Evolutionary conservation across 179 eudicot species (phyloP), one percentile per base, ranked within the genome.

Genomic region (Monotropa hypopitys): DNA sequence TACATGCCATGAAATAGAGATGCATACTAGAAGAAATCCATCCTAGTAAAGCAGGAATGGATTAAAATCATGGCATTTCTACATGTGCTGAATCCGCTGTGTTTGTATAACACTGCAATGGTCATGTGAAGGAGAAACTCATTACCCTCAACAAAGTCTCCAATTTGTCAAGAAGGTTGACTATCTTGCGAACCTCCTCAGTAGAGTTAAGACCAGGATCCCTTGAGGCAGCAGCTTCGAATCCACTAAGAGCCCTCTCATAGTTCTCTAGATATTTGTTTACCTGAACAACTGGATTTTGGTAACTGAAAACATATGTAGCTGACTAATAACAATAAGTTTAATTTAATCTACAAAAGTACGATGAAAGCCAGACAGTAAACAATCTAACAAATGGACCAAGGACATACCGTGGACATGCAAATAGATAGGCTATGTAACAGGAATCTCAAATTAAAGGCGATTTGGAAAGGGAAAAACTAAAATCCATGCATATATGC

Each of bases 201-300:
- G 81, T 75, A 69, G 96, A 96, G 81, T 86, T 87, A 32, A 94
- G 89, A 80, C 90, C 88, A 77, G 98, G 98, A 87, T 94, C 98
- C 83, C 82, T 94, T 54, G 84, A 85, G 78, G 94, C 92, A 84
- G 98, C 98, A 57, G 92, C 91, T 83, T 94, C 97, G 83, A 90
- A 94, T 80, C 97, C 97, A 84, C 87, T 87, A 54, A 92, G 91
- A 65, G 97, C 97, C 84, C 90, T 94, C 84, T 92, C 94, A 76
- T 94, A 92, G 81, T 92, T 94, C 85, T 94, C 98, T 61, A 94
- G 83, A 84, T 89, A 92, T 84, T 84, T 92, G 82, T 94, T 87
- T 40, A 92, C 97, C 97, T 90, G 85, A 75, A 70, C 5, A 77
- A 7, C 57, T 10, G 15, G 30, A 75, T 63, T 43, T 11, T 28